Conservation (phyloP, 306 rosid species). For the Glycine soja region DNA sequence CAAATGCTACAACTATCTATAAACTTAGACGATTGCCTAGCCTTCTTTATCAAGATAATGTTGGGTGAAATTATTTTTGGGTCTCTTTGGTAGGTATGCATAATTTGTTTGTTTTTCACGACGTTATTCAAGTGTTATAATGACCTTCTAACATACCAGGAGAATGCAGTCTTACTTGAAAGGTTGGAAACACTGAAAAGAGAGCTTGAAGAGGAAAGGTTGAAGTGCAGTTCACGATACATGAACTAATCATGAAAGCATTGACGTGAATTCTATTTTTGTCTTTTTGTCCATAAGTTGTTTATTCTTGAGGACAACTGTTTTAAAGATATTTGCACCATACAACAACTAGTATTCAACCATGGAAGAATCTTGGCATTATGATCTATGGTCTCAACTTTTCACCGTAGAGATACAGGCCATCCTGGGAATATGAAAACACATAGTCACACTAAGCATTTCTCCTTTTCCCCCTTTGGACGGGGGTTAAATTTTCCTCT, state of each 20-base stretch:
- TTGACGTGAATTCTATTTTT: not conserved
- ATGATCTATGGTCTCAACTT: not conserved
- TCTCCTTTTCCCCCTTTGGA: not conserved
- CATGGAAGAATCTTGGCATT: slow-evolving; percentile 22
- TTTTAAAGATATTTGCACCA: not conserved
- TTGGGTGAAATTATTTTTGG: not conserved
- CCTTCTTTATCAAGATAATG: not conserved
- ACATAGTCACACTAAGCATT: not conserved
- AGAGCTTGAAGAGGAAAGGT: slow-evolving; percentile 63
- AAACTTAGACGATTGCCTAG: not conserved
- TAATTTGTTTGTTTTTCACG: slow-evolving; percentile 20
- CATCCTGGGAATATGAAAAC: slow-evolving; percentile 30
- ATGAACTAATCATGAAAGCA: slow-evolving; percentile 39
- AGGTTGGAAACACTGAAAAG: slow-evolving; percentile 64
- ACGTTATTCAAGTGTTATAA: slow-evolving; percentile 20
- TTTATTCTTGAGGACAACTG: slow-evolving; percentile 23
- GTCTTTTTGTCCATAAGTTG: slow-evolving; percentile 15
- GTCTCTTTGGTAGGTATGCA: slow-evolving; percentile 9
- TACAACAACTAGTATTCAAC: not conserved
- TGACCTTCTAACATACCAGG: slow-evolving; percentile 53
- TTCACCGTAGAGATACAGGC: slow-evolving; percentile 18
- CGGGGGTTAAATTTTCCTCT: not conserved
- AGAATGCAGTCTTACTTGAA: slow-evolving; percentile 57
- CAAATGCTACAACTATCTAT: slow-evolving; percentile 16
- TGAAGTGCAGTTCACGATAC: slow-evolving; percentile 56